Percentiles rank a stretch among this genome's conserved stretches.
Conservation (phyloP, 148 eudicot genomes). For the Linanthus parryae region DNA sequence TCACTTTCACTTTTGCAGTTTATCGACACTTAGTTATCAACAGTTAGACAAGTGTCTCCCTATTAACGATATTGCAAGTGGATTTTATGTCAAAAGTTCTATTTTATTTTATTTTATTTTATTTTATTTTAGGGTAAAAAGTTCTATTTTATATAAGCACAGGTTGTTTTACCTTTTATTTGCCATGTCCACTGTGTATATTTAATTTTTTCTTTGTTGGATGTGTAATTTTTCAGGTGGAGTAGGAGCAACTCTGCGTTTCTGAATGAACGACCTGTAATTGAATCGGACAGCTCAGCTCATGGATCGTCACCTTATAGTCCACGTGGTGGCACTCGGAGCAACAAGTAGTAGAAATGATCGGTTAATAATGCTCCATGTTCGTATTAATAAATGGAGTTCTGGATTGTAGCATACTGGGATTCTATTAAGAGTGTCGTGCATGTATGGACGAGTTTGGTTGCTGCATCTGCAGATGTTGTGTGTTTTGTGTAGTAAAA, state of each 20-base stretch:
- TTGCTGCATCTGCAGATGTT: too few species aligned
- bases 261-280: constrained; percentile 77
- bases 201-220: not conserved
- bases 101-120: not conserved
- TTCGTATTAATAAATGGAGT: too few species aligned
- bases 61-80: too few species aligned
- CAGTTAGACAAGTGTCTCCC: too few species aligned
- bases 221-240: constrained; percentile 45
- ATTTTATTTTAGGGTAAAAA: not conserved
- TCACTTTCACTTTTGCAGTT: too few species aligned
- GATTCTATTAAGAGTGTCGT: too few species aligned
- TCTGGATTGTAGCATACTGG: too few species aligned
- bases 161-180: not conserved
- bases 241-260: constrained; percentile 67
- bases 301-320: constrained; percentile 47
- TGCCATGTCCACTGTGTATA: not conserved
- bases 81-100: not conserved
- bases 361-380: too few species aligned
- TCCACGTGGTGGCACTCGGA: constrained; percentile 41
- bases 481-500: too few species aligned
- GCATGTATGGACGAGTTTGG: too few species aligned
- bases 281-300: constrained; percentile 28
- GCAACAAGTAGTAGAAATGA: too few species aligned
- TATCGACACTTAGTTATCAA: too few species aligned
- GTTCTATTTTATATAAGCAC: not conserved